These are phyloP conservation scores for Trypanosomatidae sp. DNA, from an alignment of 208 protist genomes.

Conservation along the genomic window DNA sequence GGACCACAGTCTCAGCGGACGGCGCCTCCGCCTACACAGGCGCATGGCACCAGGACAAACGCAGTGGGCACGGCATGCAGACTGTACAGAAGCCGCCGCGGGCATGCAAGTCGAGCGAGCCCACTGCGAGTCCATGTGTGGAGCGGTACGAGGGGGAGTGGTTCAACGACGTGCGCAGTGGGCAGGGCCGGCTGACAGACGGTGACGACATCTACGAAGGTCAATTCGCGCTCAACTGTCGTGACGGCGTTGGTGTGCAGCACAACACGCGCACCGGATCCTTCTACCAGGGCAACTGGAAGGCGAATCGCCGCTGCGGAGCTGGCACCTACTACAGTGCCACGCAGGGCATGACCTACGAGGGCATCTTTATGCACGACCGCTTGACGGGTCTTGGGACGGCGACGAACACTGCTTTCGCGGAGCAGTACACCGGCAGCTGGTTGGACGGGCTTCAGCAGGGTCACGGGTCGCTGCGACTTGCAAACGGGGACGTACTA, in stretches of 20 bases:
- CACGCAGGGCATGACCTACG: slow-evolving; percentile 50
- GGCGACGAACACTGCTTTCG: slow-evolving; percentile 13
- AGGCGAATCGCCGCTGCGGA: slow-evolving; percentile 60
- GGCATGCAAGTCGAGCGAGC: slow-evolving; percentile 9
- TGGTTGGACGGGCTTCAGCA: slow-evolving; percentile 84
- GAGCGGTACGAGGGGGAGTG: slow-evolving; percentile 82
- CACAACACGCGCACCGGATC: slow-evolving; percentile 53
- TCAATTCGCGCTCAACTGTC: slow-evolving; percentile 44
- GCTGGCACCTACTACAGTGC: slow-evolving; percentile 61
- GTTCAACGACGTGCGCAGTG: slow-evolving; percentile 59
- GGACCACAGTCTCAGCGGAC: slow-evolving; percentile 69
- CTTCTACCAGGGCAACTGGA: slow-evolving; percentile 79
- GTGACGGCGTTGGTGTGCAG: slow-evolving; percentile 71
- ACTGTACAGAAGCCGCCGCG: slow-evolving; percentile 9
- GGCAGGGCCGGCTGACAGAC: slow-evolving; percentile 60
- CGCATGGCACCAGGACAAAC: slow-evolving; percentile 66
- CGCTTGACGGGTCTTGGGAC: slow-evolving; percentile 61
- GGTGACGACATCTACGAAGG: slow-evolving; percentile 77
- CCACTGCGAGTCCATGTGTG: slow-evolving; percentile 16
- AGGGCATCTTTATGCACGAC: slow-evolving; percentile 79
- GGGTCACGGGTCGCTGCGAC: slow-evolving; percentile 67
- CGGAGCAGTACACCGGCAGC: slow-evolving; percentile 68
- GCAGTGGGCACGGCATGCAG: slow-evolving; percentile 56
- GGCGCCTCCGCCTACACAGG: slow-evolving; percentile 78
- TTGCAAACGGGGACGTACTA: slow-evolving; percentile 83